Percentiles rank a stretch among this genome's conserved stretches.
Evolutionary conservation across 371 early-diverging fungal genomes (phyloP).

Genomic region (Rhizopus delemar): DNA sequence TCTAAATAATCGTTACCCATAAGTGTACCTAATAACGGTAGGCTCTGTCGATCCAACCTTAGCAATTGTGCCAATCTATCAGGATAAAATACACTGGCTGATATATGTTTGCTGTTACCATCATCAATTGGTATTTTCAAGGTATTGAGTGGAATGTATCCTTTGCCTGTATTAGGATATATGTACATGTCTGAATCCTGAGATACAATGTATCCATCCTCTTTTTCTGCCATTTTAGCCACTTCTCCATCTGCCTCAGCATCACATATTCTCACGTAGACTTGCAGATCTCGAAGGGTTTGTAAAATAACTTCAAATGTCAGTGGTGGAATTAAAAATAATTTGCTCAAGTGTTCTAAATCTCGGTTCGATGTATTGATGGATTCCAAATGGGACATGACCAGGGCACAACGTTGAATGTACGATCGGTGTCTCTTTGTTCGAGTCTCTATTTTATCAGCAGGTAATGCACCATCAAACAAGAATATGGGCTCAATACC

Average conservation of each 20-base stretch:
- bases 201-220: constrained; percentile 54
- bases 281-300: constrained; percentile 35
- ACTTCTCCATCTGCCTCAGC: constrained; percentile 61
- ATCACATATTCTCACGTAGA: constrained; percentile 39
- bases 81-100: constrained; percentile 51
- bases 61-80: constrained; percentile 38
- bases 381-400: constrained; percentile 17
- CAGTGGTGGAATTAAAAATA: constrained; percentile 58
- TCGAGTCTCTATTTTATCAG: constrained; percentile 54
- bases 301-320: constrained; percentile 55
- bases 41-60: constrained; percentile 25
- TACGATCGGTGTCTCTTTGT: constrained; percentile 52
- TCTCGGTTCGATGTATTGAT: constrained; percentile 3
- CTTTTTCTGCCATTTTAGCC: constrained; percentile 41
- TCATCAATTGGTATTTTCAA: constrained; percentile 33
- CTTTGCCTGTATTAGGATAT: constrained; percentile 51
- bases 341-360: not conserved
- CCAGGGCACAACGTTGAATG: constrained; percentile 33
- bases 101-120: constrained; percentile 11
- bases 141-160: constrained; percentile 57
- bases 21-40: constrained; percentile 58
- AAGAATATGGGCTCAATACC: constrained; percentile 48
- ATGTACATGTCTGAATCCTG: constrained; percentile 65
- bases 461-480: constrained; percentile 61
- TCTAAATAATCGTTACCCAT: constrained; percentile 61